Conservation (phyloP, 208 protist genomes). For the Crithidia bombi region DNA sequence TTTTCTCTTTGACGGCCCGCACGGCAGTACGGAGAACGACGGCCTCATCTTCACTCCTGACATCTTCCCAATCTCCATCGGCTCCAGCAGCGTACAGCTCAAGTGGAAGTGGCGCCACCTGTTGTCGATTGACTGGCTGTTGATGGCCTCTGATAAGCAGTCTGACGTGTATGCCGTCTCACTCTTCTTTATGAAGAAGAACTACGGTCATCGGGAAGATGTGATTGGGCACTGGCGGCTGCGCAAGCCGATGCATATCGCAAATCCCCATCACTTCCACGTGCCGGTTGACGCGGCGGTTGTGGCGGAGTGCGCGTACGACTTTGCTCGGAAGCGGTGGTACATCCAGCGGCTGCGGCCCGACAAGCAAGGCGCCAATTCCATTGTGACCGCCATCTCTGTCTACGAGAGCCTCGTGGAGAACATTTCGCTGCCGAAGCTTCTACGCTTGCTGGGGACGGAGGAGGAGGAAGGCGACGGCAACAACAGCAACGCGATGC, state of each 20-base stretch:
- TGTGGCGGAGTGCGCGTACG: constrained; percentile 73
- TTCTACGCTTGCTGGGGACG: constrained; percentile 39
- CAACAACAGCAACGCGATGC: not conserved
- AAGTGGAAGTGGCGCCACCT: constrained; percentile 88
- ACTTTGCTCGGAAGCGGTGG: constrained; percentile 43
- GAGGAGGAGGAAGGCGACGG: not conserved
- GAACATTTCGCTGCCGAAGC: constrained; percentile 46
- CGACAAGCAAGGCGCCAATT: constrained; percentile 80
- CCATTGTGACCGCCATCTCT: constrained; percentile 80
- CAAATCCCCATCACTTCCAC: constrained; percentile 52
- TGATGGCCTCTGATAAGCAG: constrained; percentile 33
- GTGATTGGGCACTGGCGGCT: constrained; percentile 59
- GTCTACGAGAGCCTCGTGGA: constrained; percentile 82
- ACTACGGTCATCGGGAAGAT: constrained; percentile 65
- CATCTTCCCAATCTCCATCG: constrained; percentile 58
- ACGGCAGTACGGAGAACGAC: constrained; percentile 67
- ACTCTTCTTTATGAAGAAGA: constrained; percentile 74
- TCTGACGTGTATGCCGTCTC: constrained; percentile 48
- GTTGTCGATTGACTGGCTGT: constrained; percentile 79
- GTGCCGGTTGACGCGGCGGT: constrained; percentile 39
- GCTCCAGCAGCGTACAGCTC: constrained; percentile 62
- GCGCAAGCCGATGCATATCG: constrained; percentile 46
- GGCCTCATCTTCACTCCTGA: constrained; percentile 86
- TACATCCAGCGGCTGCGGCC: constrained; percentile 65
- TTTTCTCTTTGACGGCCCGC: constrained; percentile 55